Evolutionary conservation across 331 rosid genomes (phyloP), one percentile per base, ranked within the genome.

Genomic region (Malus hybrid): DNA sequence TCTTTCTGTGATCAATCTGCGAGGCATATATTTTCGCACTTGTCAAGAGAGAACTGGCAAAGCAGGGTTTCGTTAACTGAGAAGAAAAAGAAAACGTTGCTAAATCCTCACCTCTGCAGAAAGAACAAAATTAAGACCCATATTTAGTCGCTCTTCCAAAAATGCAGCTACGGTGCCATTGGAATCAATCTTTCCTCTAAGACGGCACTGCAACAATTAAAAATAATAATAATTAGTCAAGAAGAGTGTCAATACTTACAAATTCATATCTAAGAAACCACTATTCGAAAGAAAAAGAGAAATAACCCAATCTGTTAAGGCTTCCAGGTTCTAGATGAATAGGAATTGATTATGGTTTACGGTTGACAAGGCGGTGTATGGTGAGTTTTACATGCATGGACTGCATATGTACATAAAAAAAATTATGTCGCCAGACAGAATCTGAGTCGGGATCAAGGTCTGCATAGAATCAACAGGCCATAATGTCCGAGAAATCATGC

Each of bases 61-160:
- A 71, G 32, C 66, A 34, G 57, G 66, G 20, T 36, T 57, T 15
- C 36, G 44, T 29, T 63, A 7, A 63, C 10, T 9, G 19, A 33
- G 48, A 44, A 29, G 20, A 22, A 44, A 26, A 4, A 22, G 66
- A 15, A 7, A 50, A 56, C 22, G 36, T 32, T 19, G 42, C 19
- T 73, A 42, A 22, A 20, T 55, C n/a, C 85, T 84, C 75, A 91
- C 98, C 98, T 93, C 98, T 2, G 98, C 97, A 32, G 98, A 93
- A 85, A 93, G 98, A 66, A 93, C 89, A 79, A 95, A 95, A 84
- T 95, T 92, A 65, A 95, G 93, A 73, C 99, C 99, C 99, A 95
- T 90, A 68, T 92, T 95, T 80, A 95, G 82, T 53, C 99, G 89
- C 80, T 95, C 99, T 90, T 95, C 99, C 79, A 95, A 86, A 81